Conservation (phyloP, 2,329 filamentous ascomycete genomes). For the Drechslera avenae region DNA sequence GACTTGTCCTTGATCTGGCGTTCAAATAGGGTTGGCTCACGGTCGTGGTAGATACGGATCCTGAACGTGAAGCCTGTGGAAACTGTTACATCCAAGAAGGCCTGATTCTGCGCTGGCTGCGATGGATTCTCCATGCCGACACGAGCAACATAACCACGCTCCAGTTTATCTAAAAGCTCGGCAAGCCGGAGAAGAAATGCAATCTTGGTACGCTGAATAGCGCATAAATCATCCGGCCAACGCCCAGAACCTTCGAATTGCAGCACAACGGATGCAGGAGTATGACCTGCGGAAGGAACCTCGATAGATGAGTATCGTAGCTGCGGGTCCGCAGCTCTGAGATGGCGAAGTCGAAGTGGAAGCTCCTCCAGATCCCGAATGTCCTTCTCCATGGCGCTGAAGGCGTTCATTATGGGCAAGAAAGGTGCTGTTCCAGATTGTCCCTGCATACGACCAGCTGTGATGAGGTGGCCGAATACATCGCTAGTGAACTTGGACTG, state of each 20-base stretch:
- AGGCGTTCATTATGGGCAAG: conserved; percentile 70
- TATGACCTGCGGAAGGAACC: conserved; percentile 55
- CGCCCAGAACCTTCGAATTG: conserved; percentile 92
- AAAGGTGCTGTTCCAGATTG: conserved; percentile 61
- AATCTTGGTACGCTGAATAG: conserved; percentile 91
- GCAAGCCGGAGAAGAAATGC: conserved; percentile 81
- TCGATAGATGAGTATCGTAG: conserved; percentile 74
- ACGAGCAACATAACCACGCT: conserved; percentile 66
- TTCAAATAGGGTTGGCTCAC: conserved; percentile 80
- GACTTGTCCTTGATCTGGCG: conserved; percentile 77
- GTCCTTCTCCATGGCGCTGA: conserved; percentile 74
- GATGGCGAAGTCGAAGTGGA: conserved; percentile 82
- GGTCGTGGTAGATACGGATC: conserved; percentile 84
- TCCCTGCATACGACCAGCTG: conserved; percentile 41
- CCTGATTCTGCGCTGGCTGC: conserved; percentile 72
- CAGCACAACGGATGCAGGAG: conserved; percentile 76
- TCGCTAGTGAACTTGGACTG: conserved; percentile 54
- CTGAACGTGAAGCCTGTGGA: conserved; percentile 76
- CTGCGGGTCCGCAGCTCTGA: conserved; percentile 73
- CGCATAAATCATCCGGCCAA: conserved; percentile 90
- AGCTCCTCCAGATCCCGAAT: conserved; percentile 79
- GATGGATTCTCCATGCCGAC: conserved; percentile 81
- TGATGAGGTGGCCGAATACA: conserved; percentile 53
- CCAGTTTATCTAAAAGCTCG: conserved; percentile 68
- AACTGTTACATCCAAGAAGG: conserved; percentile 82